Percentiles rank a stretch among this genome's conserved stretches.
Evolutionary conservation across 2,329 filamentous ascomycete genomes (phyloP).

Genomic region (Sporothrix globosa): DNA sequence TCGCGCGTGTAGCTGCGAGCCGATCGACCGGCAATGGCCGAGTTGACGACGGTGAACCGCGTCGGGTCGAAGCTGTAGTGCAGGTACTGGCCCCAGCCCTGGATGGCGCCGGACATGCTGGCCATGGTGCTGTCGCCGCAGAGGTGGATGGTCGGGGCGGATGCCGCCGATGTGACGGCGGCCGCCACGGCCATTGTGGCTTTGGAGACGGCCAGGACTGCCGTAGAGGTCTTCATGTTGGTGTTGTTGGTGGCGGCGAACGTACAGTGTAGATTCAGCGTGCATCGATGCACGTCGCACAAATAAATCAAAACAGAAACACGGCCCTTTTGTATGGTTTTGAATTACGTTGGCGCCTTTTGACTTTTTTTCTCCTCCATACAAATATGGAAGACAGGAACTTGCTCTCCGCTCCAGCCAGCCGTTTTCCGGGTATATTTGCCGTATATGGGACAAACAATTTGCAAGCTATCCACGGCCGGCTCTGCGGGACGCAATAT

Average conservation of each 20-base stretch:
- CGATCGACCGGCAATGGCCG: conserved; percentile 67
- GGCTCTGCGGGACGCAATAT: conserved; percentile 15
- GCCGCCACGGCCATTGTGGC: conserved; percentile 18
- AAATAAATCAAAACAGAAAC: not conserved
- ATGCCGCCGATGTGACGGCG: not conserved
- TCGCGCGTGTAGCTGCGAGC: conserved; percentile 69
- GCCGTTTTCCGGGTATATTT: conserved; percentile 22
- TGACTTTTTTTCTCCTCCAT: not conserved
- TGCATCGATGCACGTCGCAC: not conserved
- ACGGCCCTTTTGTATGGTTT: not conserved
- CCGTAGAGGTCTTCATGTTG: conserved; percentile 3
- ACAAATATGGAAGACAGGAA: conserved; percentile 8
- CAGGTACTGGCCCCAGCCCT: conserved; percentile 62
- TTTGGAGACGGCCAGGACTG: not conserved
- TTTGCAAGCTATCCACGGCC: not conserved
- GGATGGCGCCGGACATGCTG: conserved; percentile 42
- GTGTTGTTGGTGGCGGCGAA: not conserved
- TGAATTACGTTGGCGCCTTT: not conserved
- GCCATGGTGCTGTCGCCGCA: conserved; percentile 63
- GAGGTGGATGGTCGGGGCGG: conserved; percentile 50
- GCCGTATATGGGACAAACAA: not conserved
- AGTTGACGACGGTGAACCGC: conserved; percentile 63
- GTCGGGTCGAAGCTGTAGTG: conserved; percentile 48
- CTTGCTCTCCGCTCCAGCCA: not conserved
- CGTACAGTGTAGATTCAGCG: too few species aligned